These are phyloP conservation scores for Colletotrichum sp. DNA, from an alignment of 2,329 filamentous ascomycete species.

Conservation along the genomic window DNA sequence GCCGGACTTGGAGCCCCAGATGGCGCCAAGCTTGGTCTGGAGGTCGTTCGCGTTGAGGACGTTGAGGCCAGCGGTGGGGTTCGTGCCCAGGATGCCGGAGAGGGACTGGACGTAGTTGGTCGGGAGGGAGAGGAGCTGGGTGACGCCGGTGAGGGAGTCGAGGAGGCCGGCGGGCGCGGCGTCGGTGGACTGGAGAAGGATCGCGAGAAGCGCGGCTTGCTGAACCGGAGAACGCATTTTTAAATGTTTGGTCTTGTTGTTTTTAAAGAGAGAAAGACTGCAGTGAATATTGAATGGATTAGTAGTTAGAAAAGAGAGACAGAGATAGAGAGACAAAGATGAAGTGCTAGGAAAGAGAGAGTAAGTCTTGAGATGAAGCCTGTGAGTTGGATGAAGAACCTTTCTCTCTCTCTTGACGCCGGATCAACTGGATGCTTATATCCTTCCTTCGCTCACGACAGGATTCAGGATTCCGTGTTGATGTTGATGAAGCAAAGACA, in stretches of 20 bases:
- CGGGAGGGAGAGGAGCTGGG: background rate
- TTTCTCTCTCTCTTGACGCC: too few relatives aligned
- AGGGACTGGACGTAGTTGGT: background rate
- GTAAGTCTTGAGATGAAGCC: background rate
- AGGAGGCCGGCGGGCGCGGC: constrained; percentile 7
- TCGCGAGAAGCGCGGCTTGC: background rate
- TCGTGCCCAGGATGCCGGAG: background rate
- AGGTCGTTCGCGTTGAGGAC: background rate
- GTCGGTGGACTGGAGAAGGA: background rate
- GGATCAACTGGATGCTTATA: background rate
- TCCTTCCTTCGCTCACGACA: background rate
- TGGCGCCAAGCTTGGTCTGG: constrained; percentile 1
- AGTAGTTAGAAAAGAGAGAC: background rate
- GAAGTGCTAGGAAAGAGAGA: background rate
- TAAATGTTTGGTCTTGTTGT: background rate
- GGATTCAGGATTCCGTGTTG: background rate
- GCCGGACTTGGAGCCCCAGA: background rate
- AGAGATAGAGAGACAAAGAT: background rate
- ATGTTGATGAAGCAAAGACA: background rate
- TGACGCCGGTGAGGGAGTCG: background rate
- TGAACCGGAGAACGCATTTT: background rate
- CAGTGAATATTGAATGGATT: background rate
- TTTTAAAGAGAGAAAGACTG: background rate
- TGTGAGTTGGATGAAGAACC: background rate
- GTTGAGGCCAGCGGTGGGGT: background rate